phyloP scores from a whole-genome alignment of 331 rosid genomes.

The Prunus yedoensis region DNA sequence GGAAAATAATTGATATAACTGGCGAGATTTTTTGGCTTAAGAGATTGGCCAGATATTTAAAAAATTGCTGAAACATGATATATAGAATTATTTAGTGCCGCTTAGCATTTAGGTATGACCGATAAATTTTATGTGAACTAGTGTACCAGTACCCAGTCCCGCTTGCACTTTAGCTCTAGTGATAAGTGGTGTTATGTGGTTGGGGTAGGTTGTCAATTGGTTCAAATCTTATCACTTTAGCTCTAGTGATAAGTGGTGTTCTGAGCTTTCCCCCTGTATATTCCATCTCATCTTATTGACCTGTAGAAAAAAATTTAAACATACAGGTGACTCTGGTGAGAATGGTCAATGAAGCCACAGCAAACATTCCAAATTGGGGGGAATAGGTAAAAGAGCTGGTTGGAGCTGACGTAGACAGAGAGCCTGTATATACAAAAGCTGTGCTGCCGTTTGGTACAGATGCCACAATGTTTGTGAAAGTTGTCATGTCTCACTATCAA shows the following conservation, averaged over 20 bases:
- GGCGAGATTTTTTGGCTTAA: not conserved
- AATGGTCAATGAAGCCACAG: slow-evolving; percentile 95
- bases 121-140: not conserved
- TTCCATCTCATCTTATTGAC: not conserved
- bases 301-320: not conserved
- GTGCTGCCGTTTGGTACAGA: not conserved
- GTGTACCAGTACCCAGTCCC: not conserved
- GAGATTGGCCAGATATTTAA: too few relatives aligned
- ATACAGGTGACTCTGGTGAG: slow-evolving; percentile 90
- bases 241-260: not conserved
- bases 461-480: not conserved
- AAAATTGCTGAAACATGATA: not conserved
- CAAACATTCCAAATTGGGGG: slow-evolving; percentile 81
- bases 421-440: not conserved
- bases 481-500: not conserved
- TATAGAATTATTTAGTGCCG: not conserved
- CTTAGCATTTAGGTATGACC: not conserved
- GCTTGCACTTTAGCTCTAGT: not conserved
- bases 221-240: not conserved
- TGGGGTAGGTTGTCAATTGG: not conserved
- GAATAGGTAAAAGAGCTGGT: slow-evolving; percentile 33
- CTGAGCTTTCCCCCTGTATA: not conserved
- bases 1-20: not conserved
- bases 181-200: not conserved
- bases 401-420: not conserved